phyloP scores from a whole-genome alignment of 805 yeast genomes.

The Wickerhamiella cacticola region DNA sequence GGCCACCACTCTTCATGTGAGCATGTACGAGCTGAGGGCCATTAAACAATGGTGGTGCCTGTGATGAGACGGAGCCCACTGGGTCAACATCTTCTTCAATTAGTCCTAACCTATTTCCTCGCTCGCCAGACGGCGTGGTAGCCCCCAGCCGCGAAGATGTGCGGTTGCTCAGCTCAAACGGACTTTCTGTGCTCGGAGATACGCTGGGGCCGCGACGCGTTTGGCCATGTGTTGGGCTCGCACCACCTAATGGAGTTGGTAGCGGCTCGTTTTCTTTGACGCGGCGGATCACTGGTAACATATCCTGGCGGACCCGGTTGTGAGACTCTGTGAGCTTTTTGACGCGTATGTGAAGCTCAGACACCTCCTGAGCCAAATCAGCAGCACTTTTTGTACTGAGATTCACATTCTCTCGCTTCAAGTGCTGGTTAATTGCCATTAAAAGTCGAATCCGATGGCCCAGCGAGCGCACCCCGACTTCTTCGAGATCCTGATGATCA shows the following conservation, averaged over 20 bases:
- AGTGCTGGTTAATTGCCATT: slow-evolving; percentile 40
- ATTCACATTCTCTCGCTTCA: neutral
- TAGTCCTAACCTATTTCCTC: slow-evolving; percentile 2
- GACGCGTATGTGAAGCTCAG: slow-evolving; percentile 27
- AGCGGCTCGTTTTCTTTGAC: slow-evolving; percentile 53
- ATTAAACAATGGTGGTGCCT: slow-evolving; percentile 14
- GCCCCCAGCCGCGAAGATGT: slow-evolving; percentile 3
- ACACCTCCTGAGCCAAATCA: slow-evolving; percentile 14
- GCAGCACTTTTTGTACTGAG: slow-evolving; percentile 4
- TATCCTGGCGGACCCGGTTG: slow-evolving; percentile 46
- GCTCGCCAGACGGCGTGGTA: slow-evolving; percentile 1
- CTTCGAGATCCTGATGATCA: slow-evolving; percentile 57
- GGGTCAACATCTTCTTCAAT: slow-evolving; percentile 9
- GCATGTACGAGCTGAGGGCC: slow-evolving; percentile 11
- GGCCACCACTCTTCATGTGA: slow-evolving; percentile 7
- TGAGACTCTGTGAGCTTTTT: slow-evolving; percentile 42
- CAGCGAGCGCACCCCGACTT: slow-evolving; percentile 49
- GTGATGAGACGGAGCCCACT: slow-evolving; percentile 17
- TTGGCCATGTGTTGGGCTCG: slow-evolving; percentile 12
- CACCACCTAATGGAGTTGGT: slow-evolving; percentile 37
- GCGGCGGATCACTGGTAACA: slow-evolving; percentile 49
- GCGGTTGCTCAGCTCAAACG: slow-evolving; percentile 9
- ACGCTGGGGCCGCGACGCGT: slow-evolving; percentile 2
- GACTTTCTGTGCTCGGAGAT: slow-evolving; percentile 4
- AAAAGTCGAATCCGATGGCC: slow-evolving; percentile 50